Evolutionary conservation across 352 stramenopile genomes (phyloP), one percentile per base, ranked within the genome.

Genomic region (Pythium scleroteichum): DNA sequence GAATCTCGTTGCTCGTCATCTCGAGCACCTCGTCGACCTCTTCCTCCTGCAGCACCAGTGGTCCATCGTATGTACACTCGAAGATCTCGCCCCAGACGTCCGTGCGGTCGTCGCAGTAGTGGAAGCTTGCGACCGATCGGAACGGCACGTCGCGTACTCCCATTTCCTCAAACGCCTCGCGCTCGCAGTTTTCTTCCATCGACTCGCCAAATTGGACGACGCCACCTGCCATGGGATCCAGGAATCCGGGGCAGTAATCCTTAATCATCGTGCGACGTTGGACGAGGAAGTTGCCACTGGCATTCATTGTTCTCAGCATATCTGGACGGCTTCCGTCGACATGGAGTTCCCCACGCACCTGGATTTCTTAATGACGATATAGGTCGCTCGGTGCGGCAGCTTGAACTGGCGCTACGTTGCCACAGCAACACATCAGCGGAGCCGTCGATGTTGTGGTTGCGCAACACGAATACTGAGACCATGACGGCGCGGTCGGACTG

Each of bases 191-290:
- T 24, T 82, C 66, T 6, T 83, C 73, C 58, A 88, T 85, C 1
- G 77, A 68, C 59, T 96, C 88, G 26, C 72, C 84, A 56, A 78
- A 82, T 60, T 91, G 80, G 32, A 95, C 83, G 27, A 94, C 87
- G 13, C 88, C 88, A 13, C 88, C 87, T 1, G 87, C 76, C 78
- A 93, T 88, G 7, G 85, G 82, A 52, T 96, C 87, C 29, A 94
- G 73, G 53, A 87, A 87, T 0, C 87, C 87, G 0, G 88, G 83
- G 56, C 88, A 96, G 53, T 95, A 96, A 64, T 96, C 88, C 71
- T 96, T 96, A 66, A 88, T 86, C 73, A 89, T 85, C 29, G 85
- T 95, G 45, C 88, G 83, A 0, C 81, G 78, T 62, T 96, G 88
- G 40, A 96, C 87, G 56, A 88, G 80, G 42, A 87, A 95, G 44